Conservation (phyloP, 768 basidiomycete species). For the Harrya chromipes region DNA sequence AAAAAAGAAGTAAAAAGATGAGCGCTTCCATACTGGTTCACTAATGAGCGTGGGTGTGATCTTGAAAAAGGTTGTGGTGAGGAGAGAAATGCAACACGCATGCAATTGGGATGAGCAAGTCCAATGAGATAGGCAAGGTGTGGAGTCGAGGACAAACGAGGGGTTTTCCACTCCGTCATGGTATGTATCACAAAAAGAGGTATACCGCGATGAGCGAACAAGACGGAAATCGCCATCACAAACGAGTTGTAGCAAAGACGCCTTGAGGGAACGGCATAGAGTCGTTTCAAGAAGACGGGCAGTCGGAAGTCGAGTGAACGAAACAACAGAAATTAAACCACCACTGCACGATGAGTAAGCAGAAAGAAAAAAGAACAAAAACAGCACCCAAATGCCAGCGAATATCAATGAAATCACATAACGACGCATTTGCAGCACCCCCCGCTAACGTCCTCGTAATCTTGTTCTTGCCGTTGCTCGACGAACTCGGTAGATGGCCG, state of each 20-base stretch:
- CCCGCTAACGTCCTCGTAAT: slow-evolving; percentile 45
- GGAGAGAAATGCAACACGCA: slow-evolving; percentile 6
- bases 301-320: slow-evolving; percentile 1
- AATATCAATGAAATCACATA: slow-evolving; percentile 55
- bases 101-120: slow-evolving; percentile 12
- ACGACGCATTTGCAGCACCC: slow-evolving; percentile 81
- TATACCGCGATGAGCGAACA: slow-evolving; percentile 22
- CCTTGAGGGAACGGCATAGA: slow-evolving; percentile 7
- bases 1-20: slow-evolving; percentile 5
- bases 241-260: not conserved
- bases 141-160: slow-evolving; percentile 16
- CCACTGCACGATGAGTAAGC: slow-evolving; percentile 23
- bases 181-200: slow-evolving; percentile 16
- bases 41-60: slow-evolving; percentile 21
- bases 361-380: slow-evolving; percentile 13
- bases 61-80: slow-evolving; percentile 5
- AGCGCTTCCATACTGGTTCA: slow-evolving; percentile 23
- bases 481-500: slow-evolving; percentile 26
- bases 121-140: slow-evolving; percentile 15
- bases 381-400: slow-evolving; percentile 21
- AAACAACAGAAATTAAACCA: not conserved
- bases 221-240: slow-evolving; percentile 16
- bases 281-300: slow-evolving; percentile 15
- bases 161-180: slow-evolving; percentile 21
- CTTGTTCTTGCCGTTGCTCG: slow-evolving; percentile 28